Evolutionary conservation across 2,329 filamentous ascomycete genomes (phyloP), one percentile per base, ranked within the genome.

Genomic region (Pyricularia pennisetigena): DNA sequence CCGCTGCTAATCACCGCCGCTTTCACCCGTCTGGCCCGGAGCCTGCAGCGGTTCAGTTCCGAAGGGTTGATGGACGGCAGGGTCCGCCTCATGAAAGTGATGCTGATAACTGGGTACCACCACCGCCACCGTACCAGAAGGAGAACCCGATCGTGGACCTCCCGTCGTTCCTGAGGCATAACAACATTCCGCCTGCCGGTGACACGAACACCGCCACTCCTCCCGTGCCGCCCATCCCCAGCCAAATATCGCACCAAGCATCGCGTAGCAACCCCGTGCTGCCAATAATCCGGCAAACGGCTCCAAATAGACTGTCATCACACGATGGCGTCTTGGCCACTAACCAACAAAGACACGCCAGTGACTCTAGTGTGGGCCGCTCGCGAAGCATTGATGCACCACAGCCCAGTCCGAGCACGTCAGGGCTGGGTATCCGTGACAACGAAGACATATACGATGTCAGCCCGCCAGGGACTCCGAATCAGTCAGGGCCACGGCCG

Each of bases 91-190:
- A 95, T 76, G 92, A 95, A 77, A 94, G 91, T 71, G 92, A 95
- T 75, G 91, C 92, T 4, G 92, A 95, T 73, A 92, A 94, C 73
- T 96, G 92, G 92, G 90, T 93, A 4, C 91, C 92, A 5, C 92
- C 92, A 5, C 92, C 92, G 9, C 92, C 92, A 3, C 91, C 91
- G 0, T 96, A 96, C 73, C 86, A 88, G 59, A 85, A 86, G 68
- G 88, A 90, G 0, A 85, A 87, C 65, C 85, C 85, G 0, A 82
- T 81, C 14, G 59, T 62, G 10, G 85, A 86, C 72, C 71, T 86
- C 68, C 85, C 86, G 1, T 82, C 79, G 2, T 88, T 88, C 70
- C 71, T 88, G 70, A 83, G 85, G 32, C 82, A 85, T 67, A 71
- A 74, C 61, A 49, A 61, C 65, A 73, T 74, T 9, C 68, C 71